Evolutionary conservation across 257 asterid genomes (phyloP), one percentile per base, ranked within the genome.

Genomic region (Linderniella brevidens): DNA sequence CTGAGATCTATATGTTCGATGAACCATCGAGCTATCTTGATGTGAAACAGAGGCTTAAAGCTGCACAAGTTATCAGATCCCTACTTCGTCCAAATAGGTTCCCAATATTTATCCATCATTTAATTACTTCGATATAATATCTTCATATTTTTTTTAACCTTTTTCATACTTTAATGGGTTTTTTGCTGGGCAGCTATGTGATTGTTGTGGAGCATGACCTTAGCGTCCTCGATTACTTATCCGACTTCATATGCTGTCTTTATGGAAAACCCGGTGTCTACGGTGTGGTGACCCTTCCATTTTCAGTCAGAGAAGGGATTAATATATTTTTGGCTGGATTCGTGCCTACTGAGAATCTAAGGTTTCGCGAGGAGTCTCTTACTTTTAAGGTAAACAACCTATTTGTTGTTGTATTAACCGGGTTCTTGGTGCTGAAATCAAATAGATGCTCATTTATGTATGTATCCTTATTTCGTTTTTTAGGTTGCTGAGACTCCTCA

Each of bases 1-100:
- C 99, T 3, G 96, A 90, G 72, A 90, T 90, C 58, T 90, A 72
- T 70, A 90, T 90, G 99, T 90, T 90, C 68, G 99, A 90, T 65
- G 99, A 90, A 68, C 99, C 99, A 16, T 90, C 99, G 5, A 90
- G 99, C 78, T 90, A 90, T 67, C 94, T 90, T 66, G 99, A 90
- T 68, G 99, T 90, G 66, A 85, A 61, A 59, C 99, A 90, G 73
- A 79, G 99, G 73, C 99, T 90, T 48, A 90, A 90, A 66, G 99
- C 99, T 58, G 99, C 99, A 37, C 86, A 67, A 68, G 99, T 90
- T 46, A 35, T 90, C 67, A 73, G 96, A 74, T 90, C 99, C 58
- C 64, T 90, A 78, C 99, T 90, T 61, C 82, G 94, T 8, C 78
- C 94, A 39, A 85, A 73, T 60, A 90, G 83, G 99, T 85, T 42